Percentiles rank a stretch among this genome's conserved stretches.
Evolutionary conservation across 1,284 basidiomycete species (phyloP).

Genomic region (Mrakiaceae sp.): DNA sequence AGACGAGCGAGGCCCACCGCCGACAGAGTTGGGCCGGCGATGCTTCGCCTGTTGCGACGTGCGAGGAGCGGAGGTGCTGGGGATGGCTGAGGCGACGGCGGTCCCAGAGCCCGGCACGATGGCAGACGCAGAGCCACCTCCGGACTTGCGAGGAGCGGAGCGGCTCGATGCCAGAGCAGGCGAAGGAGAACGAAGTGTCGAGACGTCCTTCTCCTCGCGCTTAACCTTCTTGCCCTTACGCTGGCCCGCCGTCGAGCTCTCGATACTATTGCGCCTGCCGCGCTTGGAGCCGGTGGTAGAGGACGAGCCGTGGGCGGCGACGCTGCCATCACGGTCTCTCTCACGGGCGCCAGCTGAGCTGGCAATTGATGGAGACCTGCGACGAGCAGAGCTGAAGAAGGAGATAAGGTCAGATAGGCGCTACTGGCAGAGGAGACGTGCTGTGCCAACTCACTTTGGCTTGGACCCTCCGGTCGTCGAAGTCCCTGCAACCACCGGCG

Average conservation of each 20-base stretch:
- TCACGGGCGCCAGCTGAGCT: too few species aligned
- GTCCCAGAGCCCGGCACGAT: too few species aligned
- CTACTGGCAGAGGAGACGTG: too few species aligned
- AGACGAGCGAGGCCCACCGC: too few species aligned
- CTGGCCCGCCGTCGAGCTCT: neutral
- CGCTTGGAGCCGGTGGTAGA: slow-evolving; percentile 1
- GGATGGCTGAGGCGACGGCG: too few species aligned
- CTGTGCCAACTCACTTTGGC: neutral
- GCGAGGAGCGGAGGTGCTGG: too few species aligned
- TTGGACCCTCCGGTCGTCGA: neutral
- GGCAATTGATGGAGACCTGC: neutral
- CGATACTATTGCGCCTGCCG: neutral
- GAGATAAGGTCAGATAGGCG: neutral
- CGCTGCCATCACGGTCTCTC: neutral
- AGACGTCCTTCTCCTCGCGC: slow-evolving; percentile 3
- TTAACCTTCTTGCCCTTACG: slow-evolving; percentile 14
- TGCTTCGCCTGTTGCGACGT: too few species aligned
- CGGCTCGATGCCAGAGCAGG: too few species aligned
- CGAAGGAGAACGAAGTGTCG: neutral
- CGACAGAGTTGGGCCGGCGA: too few species aligned
- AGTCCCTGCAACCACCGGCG: neutral
- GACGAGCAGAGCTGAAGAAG: neutral
- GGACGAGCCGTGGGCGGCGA: neutral
- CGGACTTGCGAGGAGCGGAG: too few species aligned
- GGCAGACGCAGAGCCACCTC: too few species aligned